phyloP scores from a whole-genome alignment of 345 rosid species.

The Rubroshorea leprosula region DNA sequence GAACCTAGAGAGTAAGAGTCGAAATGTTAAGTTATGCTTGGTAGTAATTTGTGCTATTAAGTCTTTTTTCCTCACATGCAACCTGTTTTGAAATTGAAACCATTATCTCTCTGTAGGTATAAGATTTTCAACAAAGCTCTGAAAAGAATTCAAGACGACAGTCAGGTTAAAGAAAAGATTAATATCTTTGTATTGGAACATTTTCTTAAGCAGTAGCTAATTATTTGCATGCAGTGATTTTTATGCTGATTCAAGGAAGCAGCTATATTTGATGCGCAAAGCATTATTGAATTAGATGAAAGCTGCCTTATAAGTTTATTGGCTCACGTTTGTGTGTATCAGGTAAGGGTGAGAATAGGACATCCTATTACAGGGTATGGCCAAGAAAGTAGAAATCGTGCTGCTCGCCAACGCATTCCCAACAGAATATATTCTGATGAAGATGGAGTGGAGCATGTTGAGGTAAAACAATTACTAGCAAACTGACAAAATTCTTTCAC shows the following conservation, averaged over 20 bases:
- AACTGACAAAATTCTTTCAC: not conserved
- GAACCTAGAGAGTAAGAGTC: constrained; percentile 85
- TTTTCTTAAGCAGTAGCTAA: not conserved
- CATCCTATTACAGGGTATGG: constrained; percentile 95
- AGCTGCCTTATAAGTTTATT: not conserved
- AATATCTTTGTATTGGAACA: not conserved
- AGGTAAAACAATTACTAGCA: constrained; percentile 40
- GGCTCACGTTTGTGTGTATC: constrained; percentile 20
- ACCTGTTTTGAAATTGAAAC: constrained; percentile 13
- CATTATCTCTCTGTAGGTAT: constrained; percentile 44
- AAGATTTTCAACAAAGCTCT: constrained; percentile 78
- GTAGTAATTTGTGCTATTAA: constrained; percentile 12
- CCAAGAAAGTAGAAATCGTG: constrained; percentile 92
- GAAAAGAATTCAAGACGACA: constrained; percentile 85
- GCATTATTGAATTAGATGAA: not conserved
- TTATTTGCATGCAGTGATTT: not conserved
- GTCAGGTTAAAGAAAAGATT: constrained; percentile 55
- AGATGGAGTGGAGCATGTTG: constrained; percentile 90
- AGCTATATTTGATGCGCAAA: not conserved
- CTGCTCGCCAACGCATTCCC: constrained; percentile 92
- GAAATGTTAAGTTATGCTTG: not conserved
- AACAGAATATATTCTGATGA: constrained; percentile 76
- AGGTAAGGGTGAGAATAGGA: constrained; percentile 96
- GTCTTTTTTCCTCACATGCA: not conserved
- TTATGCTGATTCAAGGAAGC: not conserved